Conservation (phyloP, 257 asterid genomes). For the Leonotis leonurus region DNA sequence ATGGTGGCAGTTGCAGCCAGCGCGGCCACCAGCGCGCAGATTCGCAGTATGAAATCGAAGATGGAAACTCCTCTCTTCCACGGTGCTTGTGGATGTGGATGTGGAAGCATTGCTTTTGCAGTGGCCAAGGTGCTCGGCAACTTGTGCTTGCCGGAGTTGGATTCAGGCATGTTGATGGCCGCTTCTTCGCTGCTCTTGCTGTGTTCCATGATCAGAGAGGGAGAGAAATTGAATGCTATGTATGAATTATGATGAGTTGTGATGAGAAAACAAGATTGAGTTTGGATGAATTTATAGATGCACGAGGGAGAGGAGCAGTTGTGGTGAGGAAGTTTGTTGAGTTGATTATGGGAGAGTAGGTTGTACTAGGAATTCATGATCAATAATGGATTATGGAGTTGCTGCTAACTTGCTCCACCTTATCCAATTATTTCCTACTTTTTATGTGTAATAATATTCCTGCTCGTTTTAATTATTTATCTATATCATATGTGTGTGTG, state of each 20-base stretch:
- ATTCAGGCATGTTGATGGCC: conserved; percentile 35
- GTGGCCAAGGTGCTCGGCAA: conserved; percentile 13
- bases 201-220: conserved; percentile 24
- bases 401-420: conserved; percentile 32
- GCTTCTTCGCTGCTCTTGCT: conserved; percentile 22
- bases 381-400: conserved; percentile 26
- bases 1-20: conserved; percentile 62
- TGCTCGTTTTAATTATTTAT: neutral
- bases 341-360: neutral
- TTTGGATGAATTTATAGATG: conserved; percentile 8
- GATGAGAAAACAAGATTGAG: conserved; percentile 2
- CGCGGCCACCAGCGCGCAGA: conserved; percentile 56
- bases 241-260: neutral
- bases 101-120: conserved; percentile 21
- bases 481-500: neutral
- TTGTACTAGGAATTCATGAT: neutral
- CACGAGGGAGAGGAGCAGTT: neutral
- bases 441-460: neutral
- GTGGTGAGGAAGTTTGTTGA: neutral
- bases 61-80: conserved; percentile 59
- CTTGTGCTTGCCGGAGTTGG: conserved; percentile 39
- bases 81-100: conserved; percentile 26
- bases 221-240: neutral
- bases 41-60: conserved; percentile 62
- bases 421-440: neutral